phyloP scores from a whole-genome alignment of 1,284 basidiomycete species.

The Ustilago curta region DNA sequence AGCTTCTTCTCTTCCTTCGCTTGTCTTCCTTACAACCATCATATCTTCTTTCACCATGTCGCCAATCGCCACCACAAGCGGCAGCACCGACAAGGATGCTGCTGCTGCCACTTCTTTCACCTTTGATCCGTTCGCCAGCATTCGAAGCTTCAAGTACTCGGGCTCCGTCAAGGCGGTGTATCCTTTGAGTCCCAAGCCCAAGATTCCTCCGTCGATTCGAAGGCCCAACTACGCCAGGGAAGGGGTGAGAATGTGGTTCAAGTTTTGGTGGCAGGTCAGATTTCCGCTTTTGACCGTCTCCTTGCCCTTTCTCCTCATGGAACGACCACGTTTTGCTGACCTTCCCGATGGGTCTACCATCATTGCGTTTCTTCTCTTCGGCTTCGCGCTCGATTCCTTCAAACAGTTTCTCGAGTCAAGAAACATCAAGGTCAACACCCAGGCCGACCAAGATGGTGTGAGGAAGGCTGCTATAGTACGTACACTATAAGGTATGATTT shows the following conservation, averaged over 20 bases:
- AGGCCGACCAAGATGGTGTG: conserved; percentile 63
- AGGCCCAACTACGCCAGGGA: conserved; percentile 68
- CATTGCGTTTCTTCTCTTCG: conserved; percentile 39
- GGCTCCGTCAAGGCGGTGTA: conserved; percentile 62
- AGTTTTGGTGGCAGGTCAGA: conserved; percentile 59
- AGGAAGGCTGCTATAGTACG: conserved; percentile 56
- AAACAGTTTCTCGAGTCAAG: conserved; percentile 62
- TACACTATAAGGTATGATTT: not conserved
- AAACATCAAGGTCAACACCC: conserved; percentile 63
- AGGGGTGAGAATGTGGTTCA: conserved; percentile 59
- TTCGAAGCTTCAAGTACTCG: conserved; percentile 61
- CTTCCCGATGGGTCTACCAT: conserved; percentile 14
- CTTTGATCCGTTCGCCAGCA: conserved; percentile 60
- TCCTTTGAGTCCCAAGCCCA: conserved; percentile 62
- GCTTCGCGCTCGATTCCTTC: conserved; percentile 30
- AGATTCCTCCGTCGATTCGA: conserved; percentile 63
- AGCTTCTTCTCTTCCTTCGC: not conserved
- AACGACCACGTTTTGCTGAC: conserved; percentile 21
- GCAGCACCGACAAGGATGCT: conserved; percentile 8
- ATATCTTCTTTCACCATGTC: conserved; percentile 20
- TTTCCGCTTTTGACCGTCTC: conserved; percentile 45
- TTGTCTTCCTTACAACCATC: conserved; percentile 12
- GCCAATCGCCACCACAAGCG: conserved; percentile 21
- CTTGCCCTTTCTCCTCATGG: conserved; percentile 15
- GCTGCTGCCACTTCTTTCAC: conserved; percentile 23